Evolutionary conservation across 768 basidiomycete genomes (phyloP).

Genomic region (Tremella mesenterica): DNA sequence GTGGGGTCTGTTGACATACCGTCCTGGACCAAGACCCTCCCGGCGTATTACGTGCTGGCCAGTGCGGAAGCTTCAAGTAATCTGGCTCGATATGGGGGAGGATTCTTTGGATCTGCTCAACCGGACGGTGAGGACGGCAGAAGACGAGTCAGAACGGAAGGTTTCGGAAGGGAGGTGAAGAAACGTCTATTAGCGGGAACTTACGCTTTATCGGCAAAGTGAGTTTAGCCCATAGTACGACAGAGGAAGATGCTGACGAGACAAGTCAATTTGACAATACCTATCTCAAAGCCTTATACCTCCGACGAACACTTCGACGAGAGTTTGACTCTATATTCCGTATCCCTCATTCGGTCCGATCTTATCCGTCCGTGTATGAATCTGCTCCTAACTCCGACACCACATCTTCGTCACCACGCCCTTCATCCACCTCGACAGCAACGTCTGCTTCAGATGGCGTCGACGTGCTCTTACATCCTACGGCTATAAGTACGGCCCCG

Average conservation of each 20-base stretch:
- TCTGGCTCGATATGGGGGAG: conserved; percentile 78
- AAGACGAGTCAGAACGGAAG: conserved; percentile 49
- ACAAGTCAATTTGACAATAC: conserved; percentile 92
- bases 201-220: conserved; percentile 87
- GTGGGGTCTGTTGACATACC: conserved; percentile 69
- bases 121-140: conserved; percentile 43
- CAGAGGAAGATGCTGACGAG: not conserved
- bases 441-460: conserved; percentile 46
- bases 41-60: conserved; percentile 92
- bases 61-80: conserved; percentile 91
- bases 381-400: not conserved
- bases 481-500: conserved; percentile 75
- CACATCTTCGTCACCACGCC: no score
- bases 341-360: conserved; percentile 50
- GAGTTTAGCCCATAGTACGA: conserved; percentile 33
- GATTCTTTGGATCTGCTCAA: conserved; percentile 43
- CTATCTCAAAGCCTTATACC: conserved; percentile 80
- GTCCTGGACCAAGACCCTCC: conserved; percentile 61
- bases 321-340: conserved; percentile 70
- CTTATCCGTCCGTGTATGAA: not conserved
- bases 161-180: conserved; percentile 76
- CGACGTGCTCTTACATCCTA: conserved; percentile 78
- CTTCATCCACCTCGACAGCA: conserved; percentile 77
- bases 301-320: conserved; percentile 60
- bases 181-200: conserved; percentile 82